phyloP scores from a whole-genome alignment of 352 stramenopile genomes.

The Globisporangium spinosum region DNA sequence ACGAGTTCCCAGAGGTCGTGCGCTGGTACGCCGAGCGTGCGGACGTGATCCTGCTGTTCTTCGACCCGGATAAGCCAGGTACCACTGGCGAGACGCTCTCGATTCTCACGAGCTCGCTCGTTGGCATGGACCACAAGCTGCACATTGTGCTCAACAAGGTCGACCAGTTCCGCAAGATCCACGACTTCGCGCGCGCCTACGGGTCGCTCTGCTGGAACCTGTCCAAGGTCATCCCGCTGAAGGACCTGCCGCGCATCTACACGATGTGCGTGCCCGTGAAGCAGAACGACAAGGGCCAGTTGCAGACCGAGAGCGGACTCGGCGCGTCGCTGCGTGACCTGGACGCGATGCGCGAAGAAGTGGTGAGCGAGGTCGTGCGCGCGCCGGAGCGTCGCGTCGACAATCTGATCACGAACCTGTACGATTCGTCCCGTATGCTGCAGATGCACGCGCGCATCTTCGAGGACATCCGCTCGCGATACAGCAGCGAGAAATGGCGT shows the following conservation, averaged over 20 bases:
- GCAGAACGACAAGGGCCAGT: conserved; percentile 39
- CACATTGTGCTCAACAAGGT: conserved; percentile 99
- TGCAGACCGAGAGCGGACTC: conserved; percentile 50
- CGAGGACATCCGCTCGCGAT: conserved; percentile 75
- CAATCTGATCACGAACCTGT: conserved; percentile 99
- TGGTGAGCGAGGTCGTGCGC: conserved; percentile 96
- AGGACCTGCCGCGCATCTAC: conserved; percentile 99
- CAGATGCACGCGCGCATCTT: conserved; percentile 94
- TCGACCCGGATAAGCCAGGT: conserved; percentile 99
- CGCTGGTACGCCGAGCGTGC: conserved; percentile 98
- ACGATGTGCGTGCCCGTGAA: conserved; percentile 98
- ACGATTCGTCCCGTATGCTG: conserved; percentile 89
- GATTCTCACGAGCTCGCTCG: conserved; percentile 95
- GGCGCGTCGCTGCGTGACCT: conserved; percentile 92
- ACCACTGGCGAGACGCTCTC: conserved; percentile 99
- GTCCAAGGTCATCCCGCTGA: conserved; percentile 97
- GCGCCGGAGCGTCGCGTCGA: conserved; percentile 97
- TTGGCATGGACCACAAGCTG: conserved; percentile 99
- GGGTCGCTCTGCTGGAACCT: conserved; percentile 99
- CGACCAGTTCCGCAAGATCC: conserved; percentile 97
- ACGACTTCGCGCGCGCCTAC: conserved; percentile 99
- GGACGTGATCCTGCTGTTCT: conserved; percentile 99
- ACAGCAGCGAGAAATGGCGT: conserved; percentile 78
- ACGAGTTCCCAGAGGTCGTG: conserved; percentile 97
- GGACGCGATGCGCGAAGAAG: conserved; percentile 94